Evolutionary conservation across 2,329 filamentous ascomycete species (phyloP).

Genomic region (Aspergillus cejpii): DNA sequence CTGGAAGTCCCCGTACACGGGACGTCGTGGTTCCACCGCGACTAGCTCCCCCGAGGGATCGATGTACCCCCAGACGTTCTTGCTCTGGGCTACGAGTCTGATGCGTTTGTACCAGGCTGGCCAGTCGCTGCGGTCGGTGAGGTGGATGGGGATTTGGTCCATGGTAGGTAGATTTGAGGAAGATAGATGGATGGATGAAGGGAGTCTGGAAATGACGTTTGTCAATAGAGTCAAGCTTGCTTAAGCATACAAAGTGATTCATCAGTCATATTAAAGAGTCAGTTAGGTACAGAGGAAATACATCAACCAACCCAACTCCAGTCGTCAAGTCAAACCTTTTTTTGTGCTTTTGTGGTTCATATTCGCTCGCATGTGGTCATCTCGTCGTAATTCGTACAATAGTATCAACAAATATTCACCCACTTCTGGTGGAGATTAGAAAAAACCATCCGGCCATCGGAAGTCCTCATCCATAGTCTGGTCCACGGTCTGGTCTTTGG

Average conservation of each 20-base stretch:
- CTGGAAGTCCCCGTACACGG: background rate
- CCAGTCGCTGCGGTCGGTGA: background rate
- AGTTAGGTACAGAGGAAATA: background rate
- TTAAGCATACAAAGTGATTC: too few species aligned
- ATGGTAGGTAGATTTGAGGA: too few species aligned
- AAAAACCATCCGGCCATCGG: constrained; percentile 42
- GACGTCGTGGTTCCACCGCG: background rate
- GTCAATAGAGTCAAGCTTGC: too few species aligned
- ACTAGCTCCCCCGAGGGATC: too few species aligned
- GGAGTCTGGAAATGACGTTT: too few species aligned
- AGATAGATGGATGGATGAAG: too few species aligned
- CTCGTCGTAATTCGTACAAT: background rate
- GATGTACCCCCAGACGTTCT: background rate
- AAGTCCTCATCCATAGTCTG: constrained; percentile 19
- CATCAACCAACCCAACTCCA: background rate
- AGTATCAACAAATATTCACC: too few species aligned
- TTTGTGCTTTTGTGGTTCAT: background rate
- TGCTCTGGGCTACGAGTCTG: background rate
- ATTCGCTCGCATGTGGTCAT: background rate
- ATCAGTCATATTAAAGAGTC: background rate
- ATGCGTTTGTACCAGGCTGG: background rate
- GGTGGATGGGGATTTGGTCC: background rate
- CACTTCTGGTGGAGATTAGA: too few species aligned
- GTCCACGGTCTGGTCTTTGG: background rate
- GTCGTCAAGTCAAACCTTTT: background rate